phyloP scores from a whole-genome alignment of 2,329 filamentous ascomycete species.

The Didymella pinodella region DNA sequence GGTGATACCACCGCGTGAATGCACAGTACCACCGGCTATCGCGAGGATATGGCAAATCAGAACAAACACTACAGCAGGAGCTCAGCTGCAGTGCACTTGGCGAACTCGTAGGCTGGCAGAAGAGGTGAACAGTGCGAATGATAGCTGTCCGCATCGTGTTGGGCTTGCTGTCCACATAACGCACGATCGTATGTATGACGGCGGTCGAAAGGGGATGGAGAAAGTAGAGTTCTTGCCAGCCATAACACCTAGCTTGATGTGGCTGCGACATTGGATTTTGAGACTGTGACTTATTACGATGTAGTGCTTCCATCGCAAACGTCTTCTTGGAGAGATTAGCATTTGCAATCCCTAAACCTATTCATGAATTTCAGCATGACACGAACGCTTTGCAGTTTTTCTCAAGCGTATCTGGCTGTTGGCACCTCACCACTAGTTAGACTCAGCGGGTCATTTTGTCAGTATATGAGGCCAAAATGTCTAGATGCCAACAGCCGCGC shows the following conservation, averaged over 20 bases:
- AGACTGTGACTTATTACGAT: background rate
- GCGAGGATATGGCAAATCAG: conserved; percentile 29
- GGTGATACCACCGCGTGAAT: conserved; percentile 19
- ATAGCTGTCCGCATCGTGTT: background rate
- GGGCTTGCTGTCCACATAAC: background rate
- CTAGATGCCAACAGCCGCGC: background rate
- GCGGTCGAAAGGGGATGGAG: background rate
- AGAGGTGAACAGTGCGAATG: too few relatives aligned
- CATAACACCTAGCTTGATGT: background rate
- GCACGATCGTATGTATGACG: background rate
- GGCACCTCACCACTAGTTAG: background rate
- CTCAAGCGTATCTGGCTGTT: background rate
- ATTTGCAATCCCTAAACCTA: background rate
- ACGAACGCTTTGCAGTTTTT: background rate
- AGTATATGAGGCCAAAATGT: background rate
- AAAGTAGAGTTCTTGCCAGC: background rate
- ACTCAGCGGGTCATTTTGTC: background rate
- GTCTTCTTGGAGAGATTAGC: background rate
- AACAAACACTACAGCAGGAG: conserved; percentile 23
- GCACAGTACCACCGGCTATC: conserved; percentile 14
- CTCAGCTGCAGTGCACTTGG: conserved; percentile 19
- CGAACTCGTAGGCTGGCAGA: too few relatives aligned
- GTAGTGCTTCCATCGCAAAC: background rate
- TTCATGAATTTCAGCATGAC: background rate
- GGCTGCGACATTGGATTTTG: background rate